Evolutionary conservation across 768 basidiomycete species (phyloP).

Genomic region (Suillus ampliporus): DNA sequence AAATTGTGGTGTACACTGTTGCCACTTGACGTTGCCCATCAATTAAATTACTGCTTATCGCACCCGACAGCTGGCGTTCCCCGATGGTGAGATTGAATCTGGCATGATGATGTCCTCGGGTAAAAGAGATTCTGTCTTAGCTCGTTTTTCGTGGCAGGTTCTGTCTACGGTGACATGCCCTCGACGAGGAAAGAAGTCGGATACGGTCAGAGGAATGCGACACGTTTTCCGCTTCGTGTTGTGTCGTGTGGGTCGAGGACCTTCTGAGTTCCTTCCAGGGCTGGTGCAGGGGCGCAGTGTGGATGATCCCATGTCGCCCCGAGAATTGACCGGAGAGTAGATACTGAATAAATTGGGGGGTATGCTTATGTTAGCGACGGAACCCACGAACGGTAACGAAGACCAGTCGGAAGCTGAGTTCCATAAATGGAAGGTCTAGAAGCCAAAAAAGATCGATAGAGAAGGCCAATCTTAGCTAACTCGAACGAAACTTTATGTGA

Average conservation of each 20-base stretch:
- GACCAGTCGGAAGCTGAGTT: slow-evolving; percentile 7
- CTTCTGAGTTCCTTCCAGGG: slow-evolving; percentile 8
- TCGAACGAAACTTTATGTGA: slow-evolving; percentile 22
- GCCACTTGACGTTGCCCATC: slow-evolving; percentile 4
- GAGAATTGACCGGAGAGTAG: neutral
- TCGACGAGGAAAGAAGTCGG: slow-evolving; percentile 11
- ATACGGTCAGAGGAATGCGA: slow-evolving; percentile 5
- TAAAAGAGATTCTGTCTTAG: slow-evolving; percentile 1
- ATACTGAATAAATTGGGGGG: slow-evolving; percentile 14
- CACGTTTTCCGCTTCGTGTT: neutral
- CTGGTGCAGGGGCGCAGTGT: slow-evolving; percentile 5
- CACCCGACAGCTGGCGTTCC: neutral
- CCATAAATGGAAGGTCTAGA: slow-evolving; percentile 10
- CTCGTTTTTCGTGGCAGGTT: slow-evolving; percentile 9
- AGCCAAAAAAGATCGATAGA: slow-evolving; percentile 3
- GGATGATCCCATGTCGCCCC: slow-evolving; percentile 3
- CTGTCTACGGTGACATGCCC: slow-evolving; percentile 9
- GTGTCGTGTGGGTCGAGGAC: slow-evolving; percentile 1
- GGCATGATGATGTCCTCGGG: slow-evolving; percentile 1
- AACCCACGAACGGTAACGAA: slow-evolving; percentile 15
- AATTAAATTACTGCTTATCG: slow-evolving; percentile 10
- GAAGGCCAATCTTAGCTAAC: slow-evolving; percentile 19
- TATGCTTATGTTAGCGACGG: slow-evolving; percentile 22
- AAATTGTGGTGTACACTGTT: slow-evolving; percentile 5
- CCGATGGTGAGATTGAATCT: neutral